Evolutionary conservation across 306 rosid species (phyloP), one percentile per base, ranked within the genome.

Genomic region (Crotalaria pallida): DNA sequence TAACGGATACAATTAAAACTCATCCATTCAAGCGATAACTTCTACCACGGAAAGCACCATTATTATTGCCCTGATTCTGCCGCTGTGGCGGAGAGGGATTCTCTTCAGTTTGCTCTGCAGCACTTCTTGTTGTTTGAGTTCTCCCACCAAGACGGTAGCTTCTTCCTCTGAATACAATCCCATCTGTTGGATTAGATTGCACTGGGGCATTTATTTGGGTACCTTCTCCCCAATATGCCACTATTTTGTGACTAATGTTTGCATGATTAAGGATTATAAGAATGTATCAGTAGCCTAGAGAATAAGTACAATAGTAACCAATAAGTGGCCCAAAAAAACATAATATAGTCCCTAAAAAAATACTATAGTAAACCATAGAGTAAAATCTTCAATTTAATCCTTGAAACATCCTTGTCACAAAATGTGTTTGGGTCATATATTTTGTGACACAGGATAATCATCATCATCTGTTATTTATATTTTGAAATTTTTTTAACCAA

Each of bases 201-300:
- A 85, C 96, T 3, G 92, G 97, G 17, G 88, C 21, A 66, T 86
- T 88, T 11, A 81, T 56, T 74, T 91, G 96, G 6, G 64, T 74
- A 58, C 97, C 96, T 58, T 81, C 73, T 55, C 90, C 92, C 97
- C 97, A 91, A 51, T 67, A 88, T 69, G 92, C 87, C 67, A 85
- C 96, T 44, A 88, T 2, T 74, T 77, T 91, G 74, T 88, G 86
- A 18, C 92, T 86, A 72, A 53, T 17, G 8, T 17, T 52, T 31
- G 11, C 34, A 13, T 59, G 8, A 10, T 84, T 72, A 76, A 85
- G 85, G 85, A 69, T 77, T 65, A 19, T 6, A 48, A 21, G 0
- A 16, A 10, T 45, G 4, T 9, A 16, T 15, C 16, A 12, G 13
- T 12, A n/a, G 0, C 36, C 22, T 7, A 6, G 12, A 6, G 12